A percentile compares a stretch with the other conserved stretches of the same genome.
phyloP scores from a whole-genome alignment of 2,329 filamentous ascomycete species.

The Paecilomyces fulvus region DNA sequence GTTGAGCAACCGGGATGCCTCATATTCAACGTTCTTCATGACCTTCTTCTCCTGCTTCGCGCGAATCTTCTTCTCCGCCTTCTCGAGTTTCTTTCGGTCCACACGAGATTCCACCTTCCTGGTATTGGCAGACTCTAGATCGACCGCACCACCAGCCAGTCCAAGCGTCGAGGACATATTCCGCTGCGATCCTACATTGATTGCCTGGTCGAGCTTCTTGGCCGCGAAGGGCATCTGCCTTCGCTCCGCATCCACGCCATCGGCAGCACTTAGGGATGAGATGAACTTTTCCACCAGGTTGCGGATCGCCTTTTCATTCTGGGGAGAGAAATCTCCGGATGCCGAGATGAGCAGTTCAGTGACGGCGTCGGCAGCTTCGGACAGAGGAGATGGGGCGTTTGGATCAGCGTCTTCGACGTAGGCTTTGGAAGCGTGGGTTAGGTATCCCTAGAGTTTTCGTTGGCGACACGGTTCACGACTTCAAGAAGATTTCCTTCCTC shows the following conservation, averaged over 20 bases:
- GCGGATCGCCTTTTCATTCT: conserved; percentile 69
- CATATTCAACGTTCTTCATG: conserved; percentile 97
- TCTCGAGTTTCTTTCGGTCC: conserved; percentile 97
- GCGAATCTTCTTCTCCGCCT: conserved; percentile 93
- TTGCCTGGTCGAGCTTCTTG: conserved; percentile 82
- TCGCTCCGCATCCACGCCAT: conserved; percentile 59
- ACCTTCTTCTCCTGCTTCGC: conserved; percentile 98
- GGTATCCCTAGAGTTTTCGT: conserved; percentile 54
- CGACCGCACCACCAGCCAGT: conserved; percentile 72
- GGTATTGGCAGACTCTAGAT: conserved; percentile 85
- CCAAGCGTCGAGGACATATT: conserved; percentile 96
- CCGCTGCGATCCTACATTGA: conserved; percentile 85
- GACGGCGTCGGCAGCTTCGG: conserved; percentile 74
- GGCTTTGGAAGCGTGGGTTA: conserved; percentile 82
- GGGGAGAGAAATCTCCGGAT: conserved; percentile 67
- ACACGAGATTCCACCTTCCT: conserved; percentile 96
- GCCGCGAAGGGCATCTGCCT: conserved; percentile 66
- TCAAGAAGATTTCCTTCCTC: neutral
- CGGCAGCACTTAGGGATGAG: conserved; percentile 64
- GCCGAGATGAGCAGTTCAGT: conserved; percentile 87
- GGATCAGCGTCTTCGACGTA: conserved; percentile 67
- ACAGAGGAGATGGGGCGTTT: conserved; percentile 63
- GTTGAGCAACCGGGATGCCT: conserved; percentile 82
- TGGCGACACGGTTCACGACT: conserved; percentile 1
- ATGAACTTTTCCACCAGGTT: conserved; percentile 87